phyloP scores from a whole-genome alignment of 2,329 filamentous ascomycete genomes.

The Didymosphaeria variabile region DNA sequence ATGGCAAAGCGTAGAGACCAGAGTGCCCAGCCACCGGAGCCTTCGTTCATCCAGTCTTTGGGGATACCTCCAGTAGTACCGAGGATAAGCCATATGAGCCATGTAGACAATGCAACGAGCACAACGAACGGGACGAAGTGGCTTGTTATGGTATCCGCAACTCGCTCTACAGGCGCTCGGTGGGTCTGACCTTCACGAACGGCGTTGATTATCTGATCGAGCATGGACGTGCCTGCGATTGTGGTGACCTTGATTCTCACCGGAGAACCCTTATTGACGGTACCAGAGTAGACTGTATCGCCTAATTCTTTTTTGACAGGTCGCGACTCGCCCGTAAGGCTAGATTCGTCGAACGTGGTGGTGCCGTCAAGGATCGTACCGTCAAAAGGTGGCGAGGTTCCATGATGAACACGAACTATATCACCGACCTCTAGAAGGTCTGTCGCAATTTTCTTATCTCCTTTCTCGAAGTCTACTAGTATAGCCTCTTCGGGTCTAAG shows the following conservation, averaged over 20 bases:
- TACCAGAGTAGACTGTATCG: slow-evolving; percentile 75
- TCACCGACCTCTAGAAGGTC: slow-evolving; percentile 70
- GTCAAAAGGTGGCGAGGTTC: slow-evolving; percentile 85
- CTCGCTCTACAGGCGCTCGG: slow-evolving; percentile 77
- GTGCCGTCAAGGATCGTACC: slow-evolving; percentile 68
- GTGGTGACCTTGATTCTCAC: slow-evolving; percentile 71
- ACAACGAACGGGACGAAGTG: slow-evolving; percentile 81
- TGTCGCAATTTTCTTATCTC: slow-evolving; percentile 60
- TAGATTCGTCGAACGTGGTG: slow-evolving; percentile 85
- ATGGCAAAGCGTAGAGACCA: slow-evolving; percentile 87
- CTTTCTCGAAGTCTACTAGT: slow-evolving; percentile 63
- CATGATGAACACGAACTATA: slow-evolving; percentile 76
- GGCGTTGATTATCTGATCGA: slow-evolving; percentile 80
- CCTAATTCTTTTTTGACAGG: slow-evolving; percentile 70
- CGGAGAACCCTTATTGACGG: slow-evolving; percentile 74
- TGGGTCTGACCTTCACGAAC: slow-evolving; percentile 81
- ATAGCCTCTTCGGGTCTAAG: slow-evolving; percentile 80
- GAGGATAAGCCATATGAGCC: slow-evolving; percentile 74
- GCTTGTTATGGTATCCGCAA: slow-evolving; percentile 75
- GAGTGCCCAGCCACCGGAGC: slow-evolving; percentile 71
- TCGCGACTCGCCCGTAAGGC: slow-evolving; percentile 81
- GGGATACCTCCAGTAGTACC: slow-evolving; percentile 68
- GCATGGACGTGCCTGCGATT: slow-evolving; percentile 74
- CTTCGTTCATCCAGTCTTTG: slow-evolving; percentile 61
- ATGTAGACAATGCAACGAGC: slow-evolving; percentile 73